A percentile compares a stretch with the other conserved stretches of the same genome.
These are phyloP conservation scores for Gynandropsis gynandra DNA, from an alignment of 345 rosid genomes.

Conservation along the genomic window DNA sequence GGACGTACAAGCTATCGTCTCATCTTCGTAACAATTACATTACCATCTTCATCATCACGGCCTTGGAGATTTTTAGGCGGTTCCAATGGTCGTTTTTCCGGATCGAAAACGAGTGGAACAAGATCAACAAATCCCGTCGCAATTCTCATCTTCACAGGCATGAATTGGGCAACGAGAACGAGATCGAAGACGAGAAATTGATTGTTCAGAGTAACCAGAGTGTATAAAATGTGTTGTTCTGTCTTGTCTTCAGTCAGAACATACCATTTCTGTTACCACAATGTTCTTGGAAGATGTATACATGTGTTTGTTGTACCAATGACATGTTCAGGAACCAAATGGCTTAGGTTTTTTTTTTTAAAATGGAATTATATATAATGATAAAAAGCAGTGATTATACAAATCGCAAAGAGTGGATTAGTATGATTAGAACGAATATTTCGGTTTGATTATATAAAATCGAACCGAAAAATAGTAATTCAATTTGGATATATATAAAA, in stretches of 20 bases:
- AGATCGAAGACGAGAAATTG: conserved; percentile 51
- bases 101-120: conserved; percentile 85
- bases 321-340: conserved; percentile 12
- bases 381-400: too few species aligned
- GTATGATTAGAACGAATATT: too few species aligned
- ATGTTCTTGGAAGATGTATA: conserved; percentile 5
- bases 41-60: conserved; percentile 67
- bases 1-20: conserved; percentile 96
- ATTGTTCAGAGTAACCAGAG: conserved; percentile 38
- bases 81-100: conserved; percentile 98
- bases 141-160: conserved; percentile 26
- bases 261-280: too few species aligned
- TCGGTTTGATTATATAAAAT: too few species aligned
- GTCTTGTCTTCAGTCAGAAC: conserved; percentile 6
- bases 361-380: too few species aligned
- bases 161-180: conserved; percentile 28
- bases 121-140: conserved; percentile 50
- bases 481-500: too few species aligned
- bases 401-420: too few species aligned
- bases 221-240: conserved; percentile 31
- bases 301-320: conserved; percentile 10
- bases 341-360: conserved; percentile 32
- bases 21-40: conserved; percentile 91
- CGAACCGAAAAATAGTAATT: too few species aligned
- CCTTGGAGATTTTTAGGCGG: conserved; percentile 73